Conservation (phyloP, 2,329 filamentous ascomycete species). For the Penicillium verrucosum region DNA sequence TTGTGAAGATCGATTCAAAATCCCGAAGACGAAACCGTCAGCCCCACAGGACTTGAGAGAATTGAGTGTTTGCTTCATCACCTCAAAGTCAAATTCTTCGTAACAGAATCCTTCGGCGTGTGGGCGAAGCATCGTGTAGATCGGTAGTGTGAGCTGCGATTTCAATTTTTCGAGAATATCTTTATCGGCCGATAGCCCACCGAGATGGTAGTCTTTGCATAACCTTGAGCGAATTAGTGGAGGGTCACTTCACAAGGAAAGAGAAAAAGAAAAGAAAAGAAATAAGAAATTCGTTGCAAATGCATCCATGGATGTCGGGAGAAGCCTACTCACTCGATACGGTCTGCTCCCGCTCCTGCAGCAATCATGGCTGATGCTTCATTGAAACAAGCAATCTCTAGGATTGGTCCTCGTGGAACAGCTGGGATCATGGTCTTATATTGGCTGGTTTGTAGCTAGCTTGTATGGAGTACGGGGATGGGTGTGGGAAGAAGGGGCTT, state of each 20-base stretch:
- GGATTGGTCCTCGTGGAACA: neutral
- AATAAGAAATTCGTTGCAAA: no score
- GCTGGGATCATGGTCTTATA: neutral
- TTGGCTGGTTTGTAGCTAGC: neutral
- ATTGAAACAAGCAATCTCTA: constrained; percentile 52
- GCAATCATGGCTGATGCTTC: constrained; percentile 45
- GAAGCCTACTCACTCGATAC: constrained; percentile 44
- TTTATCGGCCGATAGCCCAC: constrained; percentile 18
- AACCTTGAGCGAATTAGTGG: constrained; percentile 10
- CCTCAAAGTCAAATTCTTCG: constrained; percentile 37
- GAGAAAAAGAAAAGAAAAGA: no score
- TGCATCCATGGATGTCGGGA: no score
- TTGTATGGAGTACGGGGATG: neutral
- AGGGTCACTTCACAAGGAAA: no score
- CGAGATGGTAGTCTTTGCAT: constrained; percentile 21
- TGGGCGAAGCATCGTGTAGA: constrained; percentile 55
- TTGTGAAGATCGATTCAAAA: constrained; percentile 32
- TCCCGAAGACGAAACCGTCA: constrained; percentile 54
- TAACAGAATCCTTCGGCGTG: constrained; percentile 49
- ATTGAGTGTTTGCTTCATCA: constrained; percentile 45
- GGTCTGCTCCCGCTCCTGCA: constrained; percentile 43
- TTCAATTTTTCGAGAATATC: constrained; percentile 25
- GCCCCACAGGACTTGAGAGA: constrained; percentile 35
- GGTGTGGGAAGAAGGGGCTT: neutral
- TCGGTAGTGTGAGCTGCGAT: constrained; percentile 35